Conservation (phyloP, 2,329 filamentous ascomycete genomes). For the Nemania sp. region DNA sequence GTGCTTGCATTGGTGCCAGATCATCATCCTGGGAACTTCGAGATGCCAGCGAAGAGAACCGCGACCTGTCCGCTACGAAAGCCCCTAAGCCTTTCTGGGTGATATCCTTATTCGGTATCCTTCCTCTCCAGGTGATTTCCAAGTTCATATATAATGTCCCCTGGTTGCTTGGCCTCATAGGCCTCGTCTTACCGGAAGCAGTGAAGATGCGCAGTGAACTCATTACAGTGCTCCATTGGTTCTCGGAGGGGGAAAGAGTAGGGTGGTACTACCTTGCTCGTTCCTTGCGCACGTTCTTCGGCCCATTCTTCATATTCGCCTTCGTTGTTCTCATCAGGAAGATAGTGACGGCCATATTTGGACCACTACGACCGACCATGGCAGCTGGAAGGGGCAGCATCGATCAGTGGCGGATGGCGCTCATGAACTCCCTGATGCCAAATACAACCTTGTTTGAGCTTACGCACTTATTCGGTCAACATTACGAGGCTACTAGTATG, state of each 20-base stretch:
- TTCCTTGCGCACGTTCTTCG: conserved; percentile 54
- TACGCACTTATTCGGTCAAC: conserved; percentile 64
- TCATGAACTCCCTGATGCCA: conserved; percentile 61
- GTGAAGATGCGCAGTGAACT: conserved; percentile 52
- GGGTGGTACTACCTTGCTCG: conserved; percentile 64
- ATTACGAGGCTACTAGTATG: conserved; percentile 67
- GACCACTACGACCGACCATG: conserved; percentile 52
- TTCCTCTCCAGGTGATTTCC: conserved; percentile 56
- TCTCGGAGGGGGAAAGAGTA: conserved; percentile 59
- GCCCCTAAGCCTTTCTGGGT: conserved; percentile 60
- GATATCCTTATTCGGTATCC: conserved; percentile 56
- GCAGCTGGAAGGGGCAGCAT: conserved; percentile 52
- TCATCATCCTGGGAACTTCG: conserved; percentile 68
- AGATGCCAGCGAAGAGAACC: conserved; percentile 61
- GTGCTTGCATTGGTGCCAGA: conserved; percentile 66
- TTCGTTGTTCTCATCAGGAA: conserved; percentile 57
- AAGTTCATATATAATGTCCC: conserved; percentile 60
- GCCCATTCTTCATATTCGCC: conserved; percentile 59
- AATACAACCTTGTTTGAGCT: conserved; percentile 59
- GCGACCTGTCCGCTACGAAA: conserved; percentile 55
- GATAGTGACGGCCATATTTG: conserved; percentile 56
- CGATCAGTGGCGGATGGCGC: conserved; percentile 58
- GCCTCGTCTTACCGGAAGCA: conserved; percentile 58
- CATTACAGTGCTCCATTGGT: conserved; percentile 60
- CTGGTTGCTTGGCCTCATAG: conserved; percentile 59